phyloP scores from a whole-genome alignment of 441 rosid species.

The Gossypium lobatum region DNA sequence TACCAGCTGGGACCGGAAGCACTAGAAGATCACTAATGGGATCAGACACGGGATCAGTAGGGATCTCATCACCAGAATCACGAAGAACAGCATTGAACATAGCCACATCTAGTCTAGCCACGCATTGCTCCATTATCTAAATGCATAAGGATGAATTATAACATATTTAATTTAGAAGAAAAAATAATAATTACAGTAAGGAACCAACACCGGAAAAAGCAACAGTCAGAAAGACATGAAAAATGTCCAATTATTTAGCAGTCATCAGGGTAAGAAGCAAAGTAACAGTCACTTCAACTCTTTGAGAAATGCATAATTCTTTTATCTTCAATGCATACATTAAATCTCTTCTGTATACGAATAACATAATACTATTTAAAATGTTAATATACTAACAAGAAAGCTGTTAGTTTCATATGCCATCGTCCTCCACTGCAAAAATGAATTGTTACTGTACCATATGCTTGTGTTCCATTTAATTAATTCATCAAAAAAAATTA shows the following conservation, averaged over 20 bases:
- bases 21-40: constrained; percentile 77
- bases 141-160: constrained; percentile 11
- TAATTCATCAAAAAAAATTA: constrained; percentile 17
- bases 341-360: neutral
- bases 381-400: neutral
- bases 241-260: neutral
- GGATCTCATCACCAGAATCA: constrained; percentile 80
- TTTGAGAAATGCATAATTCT: neutral
- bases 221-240: neutral
- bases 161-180: neutral
- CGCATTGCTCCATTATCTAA: constrained; percentile 94
- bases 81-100: constrained; percentile 98
- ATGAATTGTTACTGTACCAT: neutral
- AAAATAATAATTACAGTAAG: neutral
- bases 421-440: neutral
- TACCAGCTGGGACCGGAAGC: constrained; percentile 82
- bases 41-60: constrained; percentile 95
- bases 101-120: constrained; percentile 88
- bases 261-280: neutral
- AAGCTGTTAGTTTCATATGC: neutral
- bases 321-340: neutral
- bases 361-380: neutral
- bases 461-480: neutral
- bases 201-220: neutral
- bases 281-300: neutral